phyloP scores from a whole-genome alignment of 2,329 filamentous ascomycete species.

The Aspergillus vadensis region DNA sequence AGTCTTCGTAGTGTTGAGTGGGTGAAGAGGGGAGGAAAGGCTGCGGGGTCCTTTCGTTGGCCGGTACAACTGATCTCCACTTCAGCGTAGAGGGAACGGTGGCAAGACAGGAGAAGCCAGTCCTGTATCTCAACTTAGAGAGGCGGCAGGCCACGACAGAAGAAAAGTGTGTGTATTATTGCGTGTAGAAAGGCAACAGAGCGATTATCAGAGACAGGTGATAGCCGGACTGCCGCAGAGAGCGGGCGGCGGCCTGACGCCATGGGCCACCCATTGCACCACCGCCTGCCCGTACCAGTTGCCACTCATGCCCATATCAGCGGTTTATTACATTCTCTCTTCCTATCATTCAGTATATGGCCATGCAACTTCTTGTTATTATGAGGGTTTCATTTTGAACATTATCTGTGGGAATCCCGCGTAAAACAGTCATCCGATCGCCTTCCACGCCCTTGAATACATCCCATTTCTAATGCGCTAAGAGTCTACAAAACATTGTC shows the following conservation, averaged over 20 bases:
- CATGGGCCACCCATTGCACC: conserved; percentile 5
- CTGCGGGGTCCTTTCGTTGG: conserved; percentile 5
- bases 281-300: not conserved
- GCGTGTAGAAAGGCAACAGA: not conserved
- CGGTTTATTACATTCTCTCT: not conserved
- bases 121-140: too few relatives aligned
- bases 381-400: not conserved
- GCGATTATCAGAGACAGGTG: not conserved
- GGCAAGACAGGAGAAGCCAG: too few relatives aligned
- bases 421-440: not conserved
- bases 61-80: not conserved
- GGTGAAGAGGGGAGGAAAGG: conserved; percentile 1
- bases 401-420: not conserved
- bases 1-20: too few relatives aligned
- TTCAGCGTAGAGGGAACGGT: not conserved
- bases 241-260: conserved; percentile 19
- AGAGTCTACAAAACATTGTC: conserved; percentile 25
- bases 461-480: conserved; percentile 31
- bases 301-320: not conserved
- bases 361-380: not conserved
- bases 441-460: conserved; percentile 6
- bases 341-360: not conserved
- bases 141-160: not conserved
- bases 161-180: not conserved
- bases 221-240: conserved; percentile 8